Conservation (phyloP, 768 basidiomycete species). For the Boletus pseudopeckii region DNA sequence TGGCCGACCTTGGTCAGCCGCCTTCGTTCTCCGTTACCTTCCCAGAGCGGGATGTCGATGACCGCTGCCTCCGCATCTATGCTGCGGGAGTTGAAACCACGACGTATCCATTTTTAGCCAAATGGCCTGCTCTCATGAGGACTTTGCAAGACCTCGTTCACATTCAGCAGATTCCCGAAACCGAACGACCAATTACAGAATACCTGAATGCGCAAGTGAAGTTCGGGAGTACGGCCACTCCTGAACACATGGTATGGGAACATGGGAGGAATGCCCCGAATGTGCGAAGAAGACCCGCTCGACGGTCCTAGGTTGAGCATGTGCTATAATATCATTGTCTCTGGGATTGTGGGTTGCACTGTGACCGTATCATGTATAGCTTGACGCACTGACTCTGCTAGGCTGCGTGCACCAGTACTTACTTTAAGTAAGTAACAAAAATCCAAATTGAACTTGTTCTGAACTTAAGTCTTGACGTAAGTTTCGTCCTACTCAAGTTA, state of each 20-base stretch:
- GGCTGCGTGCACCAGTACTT: too few species aligned
- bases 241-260: slow-evolving; percentile 4
- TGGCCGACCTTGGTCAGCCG: slow-evolving; percentile 10
- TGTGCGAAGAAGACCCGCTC: background rate
- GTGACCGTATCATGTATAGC: too few species aligned
- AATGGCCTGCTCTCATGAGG: background rate
- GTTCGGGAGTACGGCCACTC: background rate
- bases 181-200: background rate
- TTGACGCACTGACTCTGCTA: too few species aligned
- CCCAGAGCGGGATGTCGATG: background rate
- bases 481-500: too few species aligned
- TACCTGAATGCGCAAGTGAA: background rate
- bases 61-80: slow-evolving; percentile 15
- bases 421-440: too few species aligned
- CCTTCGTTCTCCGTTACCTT: slow-evolving; percentile 3
- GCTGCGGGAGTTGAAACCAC: background rate
- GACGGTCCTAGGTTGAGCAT: background rate
- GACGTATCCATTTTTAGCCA: slow-evolving; percentile 9
- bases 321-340: background rate
- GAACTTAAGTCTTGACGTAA: too few species aligned
- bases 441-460: too few species aligned
- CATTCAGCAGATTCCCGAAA: background rate
- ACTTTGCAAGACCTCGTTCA: background rate
- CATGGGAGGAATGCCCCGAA: background rate
- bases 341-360: background rate